Conservation (phyloP, 192 early-diverging fungal species). For the Phycomyces nitens region DNA sequence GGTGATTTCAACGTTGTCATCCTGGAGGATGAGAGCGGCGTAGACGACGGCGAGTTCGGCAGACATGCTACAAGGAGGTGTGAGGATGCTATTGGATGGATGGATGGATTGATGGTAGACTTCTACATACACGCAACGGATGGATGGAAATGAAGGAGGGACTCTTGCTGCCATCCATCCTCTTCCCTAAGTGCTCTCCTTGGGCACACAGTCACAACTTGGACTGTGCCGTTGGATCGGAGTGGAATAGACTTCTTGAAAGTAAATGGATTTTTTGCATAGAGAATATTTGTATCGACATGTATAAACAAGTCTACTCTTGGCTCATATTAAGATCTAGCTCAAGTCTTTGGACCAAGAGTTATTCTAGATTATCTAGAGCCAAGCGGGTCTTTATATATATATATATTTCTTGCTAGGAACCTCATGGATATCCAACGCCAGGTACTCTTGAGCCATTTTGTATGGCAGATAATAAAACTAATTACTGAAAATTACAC, state of each 20-base stretch:
- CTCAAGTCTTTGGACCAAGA: too few species aligned
- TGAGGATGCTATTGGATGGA: conserved; percentile 1
- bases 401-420: too few species aligned
- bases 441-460: too few species aligned
- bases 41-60: conserved; percentile 52
- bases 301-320: too few species aligned
- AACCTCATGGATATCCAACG: too few species aligned
- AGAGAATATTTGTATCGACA: too few species aligned
- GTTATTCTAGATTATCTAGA: too few species aligned
- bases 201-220: neutral
- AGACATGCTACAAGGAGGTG: conserved; percentile 13
- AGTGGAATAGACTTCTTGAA: neutral
- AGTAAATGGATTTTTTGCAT: neutral
- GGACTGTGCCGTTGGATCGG: neutral
- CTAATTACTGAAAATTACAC: too few species aligned
- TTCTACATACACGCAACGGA: conserved; percentile 17
- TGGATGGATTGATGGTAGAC: conserved; percentile 3
- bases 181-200: neutral
- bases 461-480: too few species aligned
- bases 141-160: conserved; percentile 6
- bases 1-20: conserved; percentile 80
- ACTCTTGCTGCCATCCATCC: neutral
- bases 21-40: conserved; percentile 96
- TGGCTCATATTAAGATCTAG: too few species aligned
- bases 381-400: too few species aligned